phyloP scores from a whole-genome alignment of 2,329 filamentous ascomycete species.

The Exophiala calicioides region DNA sequence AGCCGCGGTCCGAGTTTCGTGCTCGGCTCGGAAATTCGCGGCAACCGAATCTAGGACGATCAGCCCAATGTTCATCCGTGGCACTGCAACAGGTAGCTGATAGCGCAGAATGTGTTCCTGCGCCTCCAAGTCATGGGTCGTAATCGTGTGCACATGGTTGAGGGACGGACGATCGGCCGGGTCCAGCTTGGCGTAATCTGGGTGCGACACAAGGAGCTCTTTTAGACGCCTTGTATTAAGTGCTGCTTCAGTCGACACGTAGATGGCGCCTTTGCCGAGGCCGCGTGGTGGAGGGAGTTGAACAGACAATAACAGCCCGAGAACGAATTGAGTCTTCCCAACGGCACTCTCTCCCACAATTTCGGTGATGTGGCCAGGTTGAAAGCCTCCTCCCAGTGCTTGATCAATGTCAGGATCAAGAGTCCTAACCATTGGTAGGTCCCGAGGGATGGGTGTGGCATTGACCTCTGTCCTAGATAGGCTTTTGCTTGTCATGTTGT shows the following conservation, averaged over 20 bases:
- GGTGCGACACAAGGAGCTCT: constrained; percentile 73
- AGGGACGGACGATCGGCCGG: constrained; percentile 61
- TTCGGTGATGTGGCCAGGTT: constrained; percentile 79
- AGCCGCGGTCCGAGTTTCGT: constrained; percentile 40
- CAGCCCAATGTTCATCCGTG: constrained; percentile 74
- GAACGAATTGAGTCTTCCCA: constrained; percentile 92
- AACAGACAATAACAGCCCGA: constrained; percentile 78
- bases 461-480: too few species aligned
- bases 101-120: constrained; percentile 94
- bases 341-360: constrained; percentile 87
- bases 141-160: constrained; percentile 74
- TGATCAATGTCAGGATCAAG: constrained; percentile 73
- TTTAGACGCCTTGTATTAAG: constrained; percentile 78
- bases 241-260: constrained; percentile 89
- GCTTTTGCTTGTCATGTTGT: too few species aligned
- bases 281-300: constrained; percentile 77
- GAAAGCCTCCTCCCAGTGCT: constrained; percentile 75
- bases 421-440: constrained; percentile 85
- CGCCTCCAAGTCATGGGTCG: constrained; percentile 84
- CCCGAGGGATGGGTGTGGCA: too few species aligned
- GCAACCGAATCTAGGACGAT: constrained; percentile 89
- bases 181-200: constrained; percentile 54
- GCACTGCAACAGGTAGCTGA: constrained; percentile 83
- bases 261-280: constrained; percentile 73
- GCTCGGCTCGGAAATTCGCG: constrained; percentile 93